phyloP scores from a whole-genome alignment of 176 grass and related monocot genomes.

The Rhynchospora tenuis region DNA sequence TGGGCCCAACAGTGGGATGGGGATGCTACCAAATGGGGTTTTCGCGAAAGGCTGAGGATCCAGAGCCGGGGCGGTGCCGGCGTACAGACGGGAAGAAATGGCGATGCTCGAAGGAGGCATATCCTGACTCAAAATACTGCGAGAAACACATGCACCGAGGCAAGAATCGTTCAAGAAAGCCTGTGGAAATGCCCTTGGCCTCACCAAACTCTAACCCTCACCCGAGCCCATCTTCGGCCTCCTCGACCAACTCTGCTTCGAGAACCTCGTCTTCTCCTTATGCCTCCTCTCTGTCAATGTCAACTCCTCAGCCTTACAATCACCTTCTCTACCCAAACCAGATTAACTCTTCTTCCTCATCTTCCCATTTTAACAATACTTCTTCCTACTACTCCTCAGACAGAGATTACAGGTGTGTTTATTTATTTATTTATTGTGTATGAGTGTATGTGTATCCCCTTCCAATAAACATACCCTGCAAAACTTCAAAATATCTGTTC shows the following conservation, averaged over 20 bases:
- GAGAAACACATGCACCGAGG: constrained; percentile 99
- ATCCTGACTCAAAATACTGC: constrained; percentile 95
- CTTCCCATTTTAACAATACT: constrained; percentile 40
- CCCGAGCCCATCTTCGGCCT: background rate
- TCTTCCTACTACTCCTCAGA: constrained; percentile 42
- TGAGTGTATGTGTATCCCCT: background rate
- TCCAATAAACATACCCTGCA: background rate
- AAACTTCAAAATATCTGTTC: background rate
- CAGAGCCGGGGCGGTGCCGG: constrained; percentile 81
- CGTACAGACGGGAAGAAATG: constrained; percentile 97
- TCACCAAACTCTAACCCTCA: constrained; percentile 31
- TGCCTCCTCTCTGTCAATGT: constrained; percentile 15
- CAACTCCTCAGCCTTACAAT: constrained; percentile 29
- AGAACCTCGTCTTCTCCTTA: constrained; percentile 19
- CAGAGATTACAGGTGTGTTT: constrained; percentile 28
- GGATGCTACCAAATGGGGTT: constrained; percentile 75
- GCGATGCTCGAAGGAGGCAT: constrained; percentile 93
- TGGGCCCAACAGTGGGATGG: constrained; percentile 51
- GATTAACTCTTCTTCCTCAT: constrained; percentile 38
- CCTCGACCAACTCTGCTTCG: constrained; percentile 17
- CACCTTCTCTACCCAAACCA: constrained; percentile 39
- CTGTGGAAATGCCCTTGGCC: constrained; percentile 98
- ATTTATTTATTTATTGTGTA: too few species aligned
- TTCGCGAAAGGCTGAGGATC: constrained; percentile 69
- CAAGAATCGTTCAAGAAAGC: constrained; percentile 99